Percentiles rank a stretch among this genome's conserved stretches.
Evolutionary conservation across 2,329 filamentous ascomycete species (phyloP).

Genomic region (Ophiostoma fasciatum): DNA sequence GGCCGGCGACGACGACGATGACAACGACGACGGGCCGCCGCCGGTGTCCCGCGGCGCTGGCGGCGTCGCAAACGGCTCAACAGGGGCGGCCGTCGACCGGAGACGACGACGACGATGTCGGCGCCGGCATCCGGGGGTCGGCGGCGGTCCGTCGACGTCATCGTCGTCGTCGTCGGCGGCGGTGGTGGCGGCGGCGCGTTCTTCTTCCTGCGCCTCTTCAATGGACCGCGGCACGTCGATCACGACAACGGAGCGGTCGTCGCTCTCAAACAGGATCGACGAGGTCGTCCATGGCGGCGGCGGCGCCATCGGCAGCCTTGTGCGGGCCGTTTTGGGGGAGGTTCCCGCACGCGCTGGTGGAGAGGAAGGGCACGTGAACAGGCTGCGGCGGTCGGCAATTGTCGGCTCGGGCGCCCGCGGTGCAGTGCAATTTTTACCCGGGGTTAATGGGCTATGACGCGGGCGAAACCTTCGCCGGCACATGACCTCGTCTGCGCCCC

Average conservation of each 20-base stretch:
- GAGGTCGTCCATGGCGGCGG: conserved; percentile 10
- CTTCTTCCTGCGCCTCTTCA: conserved; percentile 44
- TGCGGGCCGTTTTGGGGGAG: too few relatives aligned
- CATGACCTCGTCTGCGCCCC: too few relatives aligned
- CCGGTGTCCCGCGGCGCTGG: not conserved
- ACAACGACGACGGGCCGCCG: too few relatives aligned
- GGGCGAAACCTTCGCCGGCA: too few relatives aligned
- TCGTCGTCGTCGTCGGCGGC: conserved; percentile 3
- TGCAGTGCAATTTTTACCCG: not conserved
- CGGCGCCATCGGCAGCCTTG: conserved; percentile 1
- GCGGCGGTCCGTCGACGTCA: not conserved
- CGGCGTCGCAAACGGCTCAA: conserved; percentile 33
- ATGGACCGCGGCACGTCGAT: conserved; percentile 59
- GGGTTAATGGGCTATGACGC: too few relatives aligned
- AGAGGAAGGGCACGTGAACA: too few relatives aligned
- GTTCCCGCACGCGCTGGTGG: not conserved
- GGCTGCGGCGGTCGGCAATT: too few relatives aligned
- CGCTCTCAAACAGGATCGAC: conserved; percentile 39
- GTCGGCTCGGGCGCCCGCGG: not conserved
- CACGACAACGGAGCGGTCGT: conserved; percentile 34
- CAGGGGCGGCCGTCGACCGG: conserved; percentile 29
- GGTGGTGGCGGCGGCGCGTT: not conserved
- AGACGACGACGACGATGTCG: conserved; percentile 20
- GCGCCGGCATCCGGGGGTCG: not conserved
- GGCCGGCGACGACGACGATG: too few relatives aligned